A percentile compares a stretch with the other conserved stretches of the same genome.
Evolutionary conservation across 208 protist species (phyloP).

Genomic region (Leishmania turanica): DNA sequence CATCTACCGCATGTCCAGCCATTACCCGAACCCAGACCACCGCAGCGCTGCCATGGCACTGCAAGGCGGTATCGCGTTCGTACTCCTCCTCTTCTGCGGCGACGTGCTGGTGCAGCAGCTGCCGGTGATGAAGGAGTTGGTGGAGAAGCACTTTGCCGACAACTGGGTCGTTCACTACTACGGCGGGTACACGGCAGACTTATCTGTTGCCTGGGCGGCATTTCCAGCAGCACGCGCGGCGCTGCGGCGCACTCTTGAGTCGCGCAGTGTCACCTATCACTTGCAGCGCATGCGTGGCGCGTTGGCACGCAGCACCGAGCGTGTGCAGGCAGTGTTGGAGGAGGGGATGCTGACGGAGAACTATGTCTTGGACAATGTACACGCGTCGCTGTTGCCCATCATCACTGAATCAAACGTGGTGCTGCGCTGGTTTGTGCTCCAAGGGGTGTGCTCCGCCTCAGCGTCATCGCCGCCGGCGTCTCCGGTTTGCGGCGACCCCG

Average conservation of each 20-base stretch:
- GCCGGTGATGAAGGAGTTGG: conserved; percentile 97
- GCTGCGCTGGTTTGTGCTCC: conserved; percentile 96
- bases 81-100: conserved; percentile 98
- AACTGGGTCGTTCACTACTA: conserved; percentile 99
- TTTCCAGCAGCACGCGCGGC: conserved; percentile 94
- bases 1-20: conserved; percentile 94
- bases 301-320: conserved; percentile 43
- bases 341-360: conserved; percentile 94
- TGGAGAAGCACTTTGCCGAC: conserved; percentile 98
- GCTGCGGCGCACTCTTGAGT: conserved; percentile 90
- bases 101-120: conserved; percentile 89
- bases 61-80: conserved; percentile 96
- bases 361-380: conserved; percentile 94
- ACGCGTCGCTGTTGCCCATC: conserved; percentile 81
- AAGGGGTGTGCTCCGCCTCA: conserved; percentile 38
- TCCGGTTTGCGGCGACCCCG: conserved; percentile 13
- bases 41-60: conserved; percentile 90
- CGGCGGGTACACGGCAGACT: conserved; percentile 96
- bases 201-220: conserved; percentile 89
- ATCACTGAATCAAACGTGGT: conserved; percentile 95
- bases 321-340: conserved; percentile 50
- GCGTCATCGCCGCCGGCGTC: not conserved
- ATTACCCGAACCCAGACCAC: conserved; percentile 96
- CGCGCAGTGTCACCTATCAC: conserved; percentile 77
- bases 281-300: conserved; percentile 44